phyloP scores from a whole-genome alignment of 164 flowering plant species.

The Magnolia sinica region DNA sequence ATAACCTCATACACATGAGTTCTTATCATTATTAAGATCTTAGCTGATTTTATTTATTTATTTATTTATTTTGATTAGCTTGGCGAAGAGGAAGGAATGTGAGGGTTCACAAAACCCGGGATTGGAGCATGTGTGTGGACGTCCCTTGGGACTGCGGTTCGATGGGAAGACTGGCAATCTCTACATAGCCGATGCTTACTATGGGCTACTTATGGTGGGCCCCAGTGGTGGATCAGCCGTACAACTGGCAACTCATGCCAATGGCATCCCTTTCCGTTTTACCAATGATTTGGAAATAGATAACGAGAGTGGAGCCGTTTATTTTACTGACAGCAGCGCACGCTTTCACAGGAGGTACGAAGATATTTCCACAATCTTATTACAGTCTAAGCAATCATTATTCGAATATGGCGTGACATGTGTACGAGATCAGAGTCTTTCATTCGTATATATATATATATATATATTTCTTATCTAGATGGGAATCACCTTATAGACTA shows the following conservation, averaged over 20 bases:
- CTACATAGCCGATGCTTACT: constrained; percentile 40
- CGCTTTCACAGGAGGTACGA: constrained; percentile 36
- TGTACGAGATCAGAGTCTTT: neutral
- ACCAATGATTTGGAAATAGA: constrained; percentile 43
- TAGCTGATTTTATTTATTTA: neutral
- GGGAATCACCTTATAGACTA: too few species aligned
- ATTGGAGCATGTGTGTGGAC: constrained; percentile 24
- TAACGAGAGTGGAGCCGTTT: constrained; percentile 23
- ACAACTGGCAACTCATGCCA: neutral
- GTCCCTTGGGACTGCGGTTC: constrained; percentile 36
- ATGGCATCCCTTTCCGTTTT: constrained; percentile 8
- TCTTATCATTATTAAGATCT: too few species aligned
- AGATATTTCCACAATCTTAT: too few species aligned
- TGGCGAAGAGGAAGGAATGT: neutral
- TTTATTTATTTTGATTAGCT: neutral
- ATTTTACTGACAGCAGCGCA: constrained; percentile 46
- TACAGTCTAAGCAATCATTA: too few species aligned
- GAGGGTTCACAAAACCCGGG: neutral
- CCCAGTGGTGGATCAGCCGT: constrained; percentile 16
- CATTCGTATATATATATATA: too few species aligned
- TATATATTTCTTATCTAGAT: too few species aligned
- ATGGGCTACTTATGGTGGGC: constrained; percentile 30
- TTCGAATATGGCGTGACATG: neutral
- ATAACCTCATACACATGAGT: too few species aligned
- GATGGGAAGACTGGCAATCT: constrained; percentile 28